Evolutionary conservation across 495 filamentous ascomycete species (phyloP).

Genomic region (Paragyromitra xinjiangensis): DNA sequence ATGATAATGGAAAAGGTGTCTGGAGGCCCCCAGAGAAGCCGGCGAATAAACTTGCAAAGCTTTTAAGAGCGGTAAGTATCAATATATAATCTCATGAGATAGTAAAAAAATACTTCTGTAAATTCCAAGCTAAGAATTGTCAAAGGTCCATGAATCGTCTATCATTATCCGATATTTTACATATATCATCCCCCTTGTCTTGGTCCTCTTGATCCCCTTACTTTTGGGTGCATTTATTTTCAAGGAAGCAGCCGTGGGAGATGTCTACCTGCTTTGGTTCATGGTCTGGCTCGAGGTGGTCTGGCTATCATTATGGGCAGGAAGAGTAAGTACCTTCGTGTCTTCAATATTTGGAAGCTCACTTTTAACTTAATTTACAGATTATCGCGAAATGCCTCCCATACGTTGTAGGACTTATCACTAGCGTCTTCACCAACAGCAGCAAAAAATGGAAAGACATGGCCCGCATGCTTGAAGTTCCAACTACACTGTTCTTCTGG

Average conservation of each 20-base stretch:
- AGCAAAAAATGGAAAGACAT: conserved; percentile 94
- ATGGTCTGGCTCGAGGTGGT: conserved; percentile 93
- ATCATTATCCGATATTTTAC: conserved; percentile 83
- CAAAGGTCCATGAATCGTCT: conserved; percentile 73
- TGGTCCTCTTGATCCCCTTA: conserved; percentile 80
- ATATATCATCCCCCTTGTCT: conserved; percentile 80
- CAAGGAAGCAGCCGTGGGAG: conserved; percentile 73
- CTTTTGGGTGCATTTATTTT: conserved; percentile 77
- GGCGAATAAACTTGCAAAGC: conserved; percentile 67
- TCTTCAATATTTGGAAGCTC: neutral
- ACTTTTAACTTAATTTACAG: conserved; percentile 54
- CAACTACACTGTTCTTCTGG: conserved; percentile 90
- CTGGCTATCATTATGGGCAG: conserved; percentile 91
- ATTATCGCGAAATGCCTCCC: conserved; percentile 82
- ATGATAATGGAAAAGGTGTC: conserved; percentile 70
- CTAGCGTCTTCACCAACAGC: conserved; percentile 80
- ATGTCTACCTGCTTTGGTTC: conserved; percentile 84
- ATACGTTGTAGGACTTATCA: conserved; percentile 68
- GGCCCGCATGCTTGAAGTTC: conserved; percentile 84
- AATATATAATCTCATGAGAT: conserved; percentile 1
- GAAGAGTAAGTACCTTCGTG: conserved; percentile 63
- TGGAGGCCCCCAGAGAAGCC: conserved; percentile 76
- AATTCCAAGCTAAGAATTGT: conserved; percentile 64
- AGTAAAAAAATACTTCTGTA: conserved; percentile 61
- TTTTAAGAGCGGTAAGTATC: conserved; percentile 64